phyloP scores from a whole-genome alignment of 140 eudicot species.

The Artemisia princeps region DNA sequence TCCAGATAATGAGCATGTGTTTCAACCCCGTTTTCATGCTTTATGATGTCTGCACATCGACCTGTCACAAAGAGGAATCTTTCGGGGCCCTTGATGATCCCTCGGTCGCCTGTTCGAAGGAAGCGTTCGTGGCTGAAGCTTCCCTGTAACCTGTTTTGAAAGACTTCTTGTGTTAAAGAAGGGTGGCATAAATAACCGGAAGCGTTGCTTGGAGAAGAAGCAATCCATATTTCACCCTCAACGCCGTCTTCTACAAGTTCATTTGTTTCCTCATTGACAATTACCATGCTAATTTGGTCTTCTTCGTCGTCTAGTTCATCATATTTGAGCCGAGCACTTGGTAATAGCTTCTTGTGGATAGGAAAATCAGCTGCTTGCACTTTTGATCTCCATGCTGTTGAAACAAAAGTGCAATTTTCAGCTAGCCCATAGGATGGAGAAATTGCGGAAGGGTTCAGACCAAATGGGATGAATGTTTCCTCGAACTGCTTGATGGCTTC shows the following conservation, averaged over 20 bases:
- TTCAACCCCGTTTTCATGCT: conserved; percentile 29
- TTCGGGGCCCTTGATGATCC: conserved; percentile 49
- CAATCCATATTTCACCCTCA: conserved; percentile 80
- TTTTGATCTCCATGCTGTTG: conserved; percentile 65
- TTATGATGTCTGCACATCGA: conserved; percentile 47
- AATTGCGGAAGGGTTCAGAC: conserved; percentile 46
- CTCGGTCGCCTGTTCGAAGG: conserved; percentile 64
- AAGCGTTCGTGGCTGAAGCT: conserved; percentile 32
- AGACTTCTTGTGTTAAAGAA: conserved; percentile 44
- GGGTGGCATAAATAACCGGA: conserved; percentile 64
- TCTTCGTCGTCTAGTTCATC: conserved; percentile 29
- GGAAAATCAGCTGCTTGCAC: conserved; percentile 29
- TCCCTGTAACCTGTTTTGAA: conserved; percentile 37
- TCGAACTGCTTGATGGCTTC: conserved; percentile 43
- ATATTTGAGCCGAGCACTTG: conserved; percentile 57
- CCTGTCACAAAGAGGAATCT: conserved; percentile 66
- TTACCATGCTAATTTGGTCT: conserved; percentile 41
- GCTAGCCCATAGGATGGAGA: conserved; percentile 83
- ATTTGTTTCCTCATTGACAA: conserved; percentile 55
- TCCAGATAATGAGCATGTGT: conserved; percentile 69
- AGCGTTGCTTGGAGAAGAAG: conserved; percentile 66
- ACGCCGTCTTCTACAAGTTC: conserved; percentile 52
- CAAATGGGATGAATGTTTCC: conserved; percentile 41
- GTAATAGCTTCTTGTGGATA: conserved; percentile 43
- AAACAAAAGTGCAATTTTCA: conserved; percentile 69